phyloP scores from a whole-genome alignment of 176 grass and related monocot species.

The Tuctoria greenei region DNA sequence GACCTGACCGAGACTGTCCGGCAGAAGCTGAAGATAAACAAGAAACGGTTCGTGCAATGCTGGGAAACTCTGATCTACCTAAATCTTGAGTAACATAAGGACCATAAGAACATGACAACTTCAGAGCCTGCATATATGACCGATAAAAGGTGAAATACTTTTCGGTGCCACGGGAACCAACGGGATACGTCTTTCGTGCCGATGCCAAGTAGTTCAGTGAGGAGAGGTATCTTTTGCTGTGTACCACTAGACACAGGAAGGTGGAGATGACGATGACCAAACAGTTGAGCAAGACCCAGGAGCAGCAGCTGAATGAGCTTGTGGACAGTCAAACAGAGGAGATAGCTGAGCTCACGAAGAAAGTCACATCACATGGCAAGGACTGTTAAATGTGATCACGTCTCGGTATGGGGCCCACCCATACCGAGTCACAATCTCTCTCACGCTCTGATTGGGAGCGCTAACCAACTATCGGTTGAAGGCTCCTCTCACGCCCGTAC shows the following conservation, averaged over 20 bases:
- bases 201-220: constrained; percentile 48
- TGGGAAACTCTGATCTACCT: constrained; percentile 87
- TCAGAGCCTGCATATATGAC: constrained; percentile 71
- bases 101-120: constrained; percentile 65
- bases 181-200: constrained; percentile 63
- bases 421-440: too few relatives aligned
- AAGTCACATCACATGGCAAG: constrained; percentile 48
- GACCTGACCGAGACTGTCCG: constrained; percentile 52
- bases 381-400: too few relatives aligned
- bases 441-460: too few relatives aligned
- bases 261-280: constrained; percentile 32
- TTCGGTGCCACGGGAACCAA: constrained; percentile 40
- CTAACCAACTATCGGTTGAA: too few relatives aligned
- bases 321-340: constrained; percentile 68
- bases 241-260: constrained; percentile 56
- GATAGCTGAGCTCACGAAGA: constrained; percentile 55
- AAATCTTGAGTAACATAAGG: constrained; percentile 55
- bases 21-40: constrained; percentile 81
- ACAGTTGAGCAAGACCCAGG: constrained; percentile 53
- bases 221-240: constrained; percentile 67
- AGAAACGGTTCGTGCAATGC: constrained; percentile 74
- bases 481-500: too few relatives aligned
- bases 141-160: constrained; percentile 67
- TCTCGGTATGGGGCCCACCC: too few relatives aligned
- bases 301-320: constrained; percentile 72